A percentile compares a stretch with the other conserved stretches of the same genome.
These are phyloP conservation scores for Salix caprea DNA, from an alignment of 345 rosid genomes.

Conservation along the genomic window DNA sequence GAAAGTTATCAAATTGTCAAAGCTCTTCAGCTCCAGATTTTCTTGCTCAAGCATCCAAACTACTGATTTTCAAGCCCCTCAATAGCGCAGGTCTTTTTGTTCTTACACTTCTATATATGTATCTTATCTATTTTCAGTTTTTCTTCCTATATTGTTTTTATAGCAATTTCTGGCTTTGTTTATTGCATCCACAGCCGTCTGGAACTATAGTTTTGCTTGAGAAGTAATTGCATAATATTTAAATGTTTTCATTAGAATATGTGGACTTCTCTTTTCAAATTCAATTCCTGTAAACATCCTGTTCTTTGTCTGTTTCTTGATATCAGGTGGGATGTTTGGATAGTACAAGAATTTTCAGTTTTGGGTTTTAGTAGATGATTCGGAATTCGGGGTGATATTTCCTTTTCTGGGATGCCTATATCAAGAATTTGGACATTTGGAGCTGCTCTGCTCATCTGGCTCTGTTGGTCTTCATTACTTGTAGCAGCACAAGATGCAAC, in stretches of 20 bases:
- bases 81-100: background rate
- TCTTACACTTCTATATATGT: background rate
- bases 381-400: conserved; percentile 12
- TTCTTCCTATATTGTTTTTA: background rate
- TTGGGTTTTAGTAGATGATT: conserved; percentile 16
- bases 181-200: background rate
- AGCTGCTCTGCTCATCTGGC: conserved; percentile 31
- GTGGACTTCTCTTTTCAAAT: background rate
- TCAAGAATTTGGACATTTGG: conserved; percentile 23
- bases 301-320: background rate
- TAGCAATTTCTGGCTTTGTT: background rate
- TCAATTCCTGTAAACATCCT: background rate
- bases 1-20: background rate
- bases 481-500: conserved; percentile 40
- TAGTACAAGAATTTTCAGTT: background rate
- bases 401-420: conserved; percentile 14
- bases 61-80: background rate
- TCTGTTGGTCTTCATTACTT: conserved; percentile 37
- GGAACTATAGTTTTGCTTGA: background rate
- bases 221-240: background rate
- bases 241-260: background rate
- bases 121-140: background rate
- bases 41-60: background rate
- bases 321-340: conserved; percentile 11
- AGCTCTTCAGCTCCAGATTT: background rate